Evolutionary conservation across 2,329 filamentous ascomycete species (phyloP), one percentile per base, ranked within the genome.

Genomic region (Ophiostoma montium): DNA sequence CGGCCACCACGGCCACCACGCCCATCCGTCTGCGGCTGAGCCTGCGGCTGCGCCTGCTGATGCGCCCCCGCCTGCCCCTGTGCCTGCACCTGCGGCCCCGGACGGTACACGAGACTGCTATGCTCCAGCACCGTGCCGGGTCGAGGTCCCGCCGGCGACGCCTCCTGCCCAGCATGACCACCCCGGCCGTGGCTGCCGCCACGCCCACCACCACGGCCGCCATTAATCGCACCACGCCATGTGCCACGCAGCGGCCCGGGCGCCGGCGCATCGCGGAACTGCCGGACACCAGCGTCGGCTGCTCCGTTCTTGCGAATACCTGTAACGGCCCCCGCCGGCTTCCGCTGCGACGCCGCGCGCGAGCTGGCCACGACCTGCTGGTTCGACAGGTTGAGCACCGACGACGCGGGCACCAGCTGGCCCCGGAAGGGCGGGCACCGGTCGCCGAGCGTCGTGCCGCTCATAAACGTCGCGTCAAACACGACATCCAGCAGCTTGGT

Each of bases 401-500:
- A 84, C n/a, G 84, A 84, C 7, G 83, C 78, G 2, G 87, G 79
- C 4, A 98, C 88, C 0, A 92, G 95, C 62, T 92, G 89, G 47
- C 92, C 92, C 33, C 90, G 80, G 78, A 98, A 98, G 35, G 86
- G 81, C 23, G 88, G 87, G 61, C 90, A 95, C 52, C 92, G 82
- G 50, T 89, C 88, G 52, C 86, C 85, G 15, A 98, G 74, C 0
- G 86, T 92, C 2, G 89, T 95, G 54, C 92, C 92, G 60, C 88
- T 94, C 89, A 98, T 96, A 65, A 98, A 98, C 0, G 87, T 84
- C 12, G 79, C 78, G 62, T 98, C 94, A 66, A 95, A 98, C 8
- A 98, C 82, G 50, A 96, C 78, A 62, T 98, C 92, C 35, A 98
- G 72, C 51, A 95, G 74, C 43, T 86, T 77, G 23, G 82, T 83